These are phyloP conservation scores for Larix kaempferi DNA, from an alignment of 75 land plant species.

Conservation along the genomic window DNA sequence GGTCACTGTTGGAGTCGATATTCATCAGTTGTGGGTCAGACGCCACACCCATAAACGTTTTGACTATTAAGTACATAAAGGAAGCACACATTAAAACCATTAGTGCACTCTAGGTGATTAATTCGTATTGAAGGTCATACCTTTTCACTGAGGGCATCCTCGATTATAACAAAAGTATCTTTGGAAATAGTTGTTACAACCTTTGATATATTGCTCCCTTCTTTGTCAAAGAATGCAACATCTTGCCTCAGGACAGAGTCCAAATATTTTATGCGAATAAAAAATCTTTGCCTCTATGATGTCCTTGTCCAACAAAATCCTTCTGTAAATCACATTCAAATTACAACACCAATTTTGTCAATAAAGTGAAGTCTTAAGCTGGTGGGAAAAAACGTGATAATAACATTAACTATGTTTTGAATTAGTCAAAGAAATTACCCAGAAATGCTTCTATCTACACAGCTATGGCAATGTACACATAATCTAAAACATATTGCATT, in stretches of 20 bases:
- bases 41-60: too few relatives aligned
- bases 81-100: too few relatives aligned
- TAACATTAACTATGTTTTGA: background rate
- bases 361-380: background rate
- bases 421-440: constrained; percentile 31
- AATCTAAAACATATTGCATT: constrained; percentile 53
- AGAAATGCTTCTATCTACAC: constrained; percentile 58
- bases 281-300: constrained; percentile 72
- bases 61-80: too few relatives aligned
- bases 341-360: background rate
- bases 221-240: constrained; percentile 76
- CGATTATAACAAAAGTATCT: constrained; percentile 67
- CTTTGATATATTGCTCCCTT: constrained; percentile 55
- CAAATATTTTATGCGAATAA: constrained; percentile 63
- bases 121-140: constrained; percentile 17
- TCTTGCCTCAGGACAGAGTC: constrained; percentile 69
- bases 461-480: constrained; percentile 64
- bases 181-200: constrained; percentile 63
- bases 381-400: background rate
- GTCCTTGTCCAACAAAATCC: constrained; percentile 83
- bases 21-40: too few relatives aligned
- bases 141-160: constrained; percentile 87
- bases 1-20: background rate
- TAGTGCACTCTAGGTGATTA: too few relatives aligned
- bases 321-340: constrained; percentile 33